phyloP scores from a whole-genome alignment of 768 basidiomycete genomes.

The Lentinula boryana region DNA sequence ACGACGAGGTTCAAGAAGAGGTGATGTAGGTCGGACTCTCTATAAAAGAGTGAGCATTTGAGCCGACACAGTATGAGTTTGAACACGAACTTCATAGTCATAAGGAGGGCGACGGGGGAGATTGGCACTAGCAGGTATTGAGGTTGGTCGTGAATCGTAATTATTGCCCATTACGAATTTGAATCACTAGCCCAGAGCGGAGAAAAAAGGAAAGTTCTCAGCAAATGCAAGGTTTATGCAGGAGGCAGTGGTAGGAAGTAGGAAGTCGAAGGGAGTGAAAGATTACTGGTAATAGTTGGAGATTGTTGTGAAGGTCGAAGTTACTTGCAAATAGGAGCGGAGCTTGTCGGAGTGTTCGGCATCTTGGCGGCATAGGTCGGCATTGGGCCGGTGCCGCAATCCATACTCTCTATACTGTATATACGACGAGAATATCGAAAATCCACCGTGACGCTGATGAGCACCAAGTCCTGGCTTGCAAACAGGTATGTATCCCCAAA shows the following conservation, averaged over 20 bases:
- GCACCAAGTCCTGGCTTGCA: too few relatives aligned
- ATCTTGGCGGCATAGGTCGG: too few relatives aligned
- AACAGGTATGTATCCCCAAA: too few relatives aligned
- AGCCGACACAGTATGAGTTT: background rate
- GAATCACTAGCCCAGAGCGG: background rate
- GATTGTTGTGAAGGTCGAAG: background rate
- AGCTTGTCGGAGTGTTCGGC: too few relatives aligned
- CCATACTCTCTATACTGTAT: too few relatives aligned
- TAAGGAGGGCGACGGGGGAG: slow-evolving; percentile 28
- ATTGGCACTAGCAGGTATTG: slow-evolving; percentile 22
- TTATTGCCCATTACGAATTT: background rate
- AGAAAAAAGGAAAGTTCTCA: background rate
- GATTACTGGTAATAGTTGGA: background rate
- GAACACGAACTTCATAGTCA: slow-evolving; percentile 11
- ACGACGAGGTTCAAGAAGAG: slow-evolving; percentile 2
- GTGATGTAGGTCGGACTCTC: slow-evolving; percentile 18
- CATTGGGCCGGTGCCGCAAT: too few relatives aligned
- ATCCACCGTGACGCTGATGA: too few relatives aligned
- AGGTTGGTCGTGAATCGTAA: slow-evolving; percentile 1
- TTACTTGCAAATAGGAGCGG: background rate
- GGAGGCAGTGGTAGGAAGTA: background rate
- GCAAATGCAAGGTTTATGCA: background rate
- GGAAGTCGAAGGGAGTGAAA: background rate
- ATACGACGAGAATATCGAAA: too few relatives aligned
- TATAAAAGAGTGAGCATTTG: slow-evolving; percentile 16